phyloP scores from a whole-genome alignment of 2,329 filamentous ascomycete genomes.

The Fusarium metavorans region DNA sequence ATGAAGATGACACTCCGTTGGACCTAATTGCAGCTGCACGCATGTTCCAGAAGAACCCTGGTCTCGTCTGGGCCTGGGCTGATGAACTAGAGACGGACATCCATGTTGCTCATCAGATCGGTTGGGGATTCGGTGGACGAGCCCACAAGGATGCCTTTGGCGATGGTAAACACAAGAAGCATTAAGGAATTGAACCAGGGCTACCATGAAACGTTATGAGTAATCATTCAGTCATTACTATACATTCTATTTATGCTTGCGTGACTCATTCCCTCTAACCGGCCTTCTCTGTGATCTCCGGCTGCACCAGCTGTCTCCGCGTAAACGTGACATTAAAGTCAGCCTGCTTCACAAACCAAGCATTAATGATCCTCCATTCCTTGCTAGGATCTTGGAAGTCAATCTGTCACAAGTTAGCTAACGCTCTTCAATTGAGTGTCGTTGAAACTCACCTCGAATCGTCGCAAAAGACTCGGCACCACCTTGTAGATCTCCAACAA shows the following conservation, averaged over 20 bases:
- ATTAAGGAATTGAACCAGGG: not conserved
- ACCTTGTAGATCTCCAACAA: constrained; percentile 74
- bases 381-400: constrained; percentile 64
- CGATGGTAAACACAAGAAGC: not conserved
- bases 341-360: constrained; percentile 73
- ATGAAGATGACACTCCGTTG: constrained; percentile 53
- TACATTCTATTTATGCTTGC: not conserved
- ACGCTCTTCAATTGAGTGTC: rapidly evolving
- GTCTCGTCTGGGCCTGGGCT: constrained; percentile 66
- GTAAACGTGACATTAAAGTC: constrained; percentile 64
- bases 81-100: constrained; percentile 63
- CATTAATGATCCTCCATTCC: constrained; percentile 71
- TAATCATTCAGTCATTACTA: not conserved
- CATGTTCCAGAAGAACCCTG: constrained; percentile 70
- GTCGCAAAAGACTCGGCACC: constrained; percentile 56
- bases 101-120: constrained; percentile 64
- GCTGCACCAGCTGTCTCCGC: constrained; percentile 57
- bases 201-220: not conserved
- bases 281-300: constrained; percentile 33
- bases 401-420: constrained; percentile 55
- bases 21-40: constrained; percentile 65
- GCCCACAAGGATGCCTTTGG: constrained; percentile 23
- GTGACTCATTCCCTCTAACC: not conserved
- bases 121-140: constrained; percentile 65
- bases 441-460: constrained; percentile 34